A percentile compares a stretch with the other conserved stretches of the same genome.
Conservation (phyloP, 2,329 filamentous ascomycete genomes). For the Alternaria brassicicola region DNA sequence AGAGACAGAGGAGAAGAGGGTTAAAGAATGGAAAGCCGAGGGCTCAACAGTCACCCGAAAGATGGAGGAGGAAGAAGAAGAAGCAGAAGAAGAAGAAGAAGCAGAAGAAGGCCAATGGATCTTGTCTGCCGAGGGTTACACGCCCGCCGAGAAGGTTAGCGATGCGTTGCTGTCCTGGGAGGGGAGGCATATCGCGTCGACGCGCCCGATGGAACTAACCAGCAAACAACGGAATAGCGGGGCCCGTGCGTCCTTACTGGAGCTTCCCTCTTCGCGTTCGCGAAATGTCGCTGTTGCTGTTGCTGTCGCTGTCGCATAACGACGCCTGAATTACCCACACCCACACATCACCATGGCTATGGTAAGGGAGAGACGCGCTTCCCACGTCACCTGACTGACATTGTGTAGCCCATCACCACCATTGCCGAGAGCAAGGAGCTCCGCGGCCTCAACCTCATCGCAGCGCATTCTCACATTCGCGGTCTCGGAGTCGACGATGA, state of each 20-base stretch:
- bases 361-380: slow-evolving; percentile 25
- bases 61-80: too few species aligned
- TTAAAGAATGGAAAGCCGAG: background rate
- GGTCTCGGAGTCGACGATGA: slow-evolving; percentile 92
- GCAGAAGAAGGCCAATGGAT: background rate
- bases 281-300: slow-evolving; percentile 27
- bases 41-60: background rate
- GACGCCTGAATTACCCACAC: slow-evolving; percentile 5
- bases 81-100: too few species aligned
- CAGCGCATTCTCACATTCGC: slow-evolving; percentile 96
- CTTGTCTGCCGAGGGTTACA: background rate
- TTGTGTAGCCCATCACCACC: slow-evolving; percentile 66
- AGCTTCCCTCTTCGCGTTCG: slow-evolving; percentile 23
- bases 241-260: slow-evolving; percentile 15
- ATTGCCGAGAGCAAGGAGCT: slow-evolving; percentile 96
- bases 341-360: slow-evolving; percentile 38
- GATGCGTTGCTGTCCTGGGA: background rate
- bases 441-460: slow-evolving; percentile 94
- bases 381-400: slow-evolving; percentile 18
- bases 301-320: slow-evolving; percentile 19
- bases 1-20: background rate
- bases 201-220: background rate
- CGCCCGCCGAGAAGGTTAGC: background rate
- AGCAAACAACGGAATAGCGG: background rate
- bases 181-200: slow-evolving; percentile 1